Evolutionary conservation across 2,329 filamentous ascomycete genomes (phyloP).

Genomic region (Ophioceras dolichostomum): DNA sequence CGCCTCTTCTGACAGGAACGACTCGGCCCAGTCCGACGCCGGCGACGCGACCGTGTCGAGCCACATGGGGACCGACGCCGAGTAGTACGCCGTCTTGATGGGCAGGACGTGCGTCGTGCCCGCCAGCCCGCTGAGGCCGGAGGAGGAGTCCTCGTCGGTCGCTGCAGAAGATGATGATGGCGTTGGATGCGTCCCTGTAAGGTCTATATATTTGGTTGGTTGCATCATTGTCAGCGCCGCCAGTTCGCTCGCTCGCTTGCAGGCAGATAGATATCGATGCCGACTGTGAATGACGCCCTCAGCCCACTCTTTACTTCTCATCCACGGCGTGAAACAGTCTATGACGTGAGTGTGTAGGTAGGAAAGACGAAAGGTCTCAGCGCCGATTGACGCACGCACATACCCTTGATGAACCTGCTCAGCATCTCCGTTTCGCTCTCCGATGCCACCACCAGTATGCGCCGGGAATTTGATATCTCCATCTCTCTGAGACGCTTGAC

Average conservation of each 20-base stretch:
- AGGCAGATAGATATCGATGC: too few species aligned
- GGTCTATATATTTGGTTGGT: conserved; percentile 23
- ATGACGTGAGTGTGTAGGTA: too few species aligned
- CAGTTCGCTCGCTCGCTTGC: not conserved
- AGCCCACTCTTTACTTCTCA: too few species aligned
- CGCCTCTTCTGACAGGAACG: conserved; percentile 49
- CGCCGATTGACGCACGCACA: not conserved
- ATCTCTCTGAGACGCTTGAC: conserved; percentile 12
- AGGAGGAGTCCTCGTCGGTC: conserved; percentile 8
- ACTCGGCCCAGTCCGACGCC: conserved; percentile 39
- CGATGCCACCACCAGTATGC: conserved; percentile 45
- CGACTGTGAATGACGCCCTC: too few species aligned
- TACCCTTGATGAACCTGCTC: conserved; percentile 41
- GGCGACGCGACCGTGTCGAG: conserved; percentile 41
- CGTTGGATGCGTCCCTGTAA: conserved; percentile 30
- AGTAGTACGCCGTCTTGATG: conserved; percentile 50
- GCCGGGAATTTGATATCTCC: conserved; percentile 37
- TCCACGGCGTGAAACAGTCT: too few species aligned
- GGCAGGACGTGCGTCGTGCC: conserved; percentile 45
- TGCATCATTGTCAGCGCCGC: not conserved
- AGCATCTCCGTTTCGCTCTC: conserved; percentile 32
- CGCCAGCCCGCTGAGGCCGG: conserved; percentile 29
- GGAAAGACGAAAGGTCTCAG: too few species aligned
- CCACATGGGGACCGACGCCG: conserved; percentile 49
- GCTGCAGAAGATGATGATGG: conserved; percentile 7